These are phyloP conservation scores for Chlorophyllum brunneum DNA, from an alignment of 768 basidiomycete species.

Conservation along the genomic window DNA sequence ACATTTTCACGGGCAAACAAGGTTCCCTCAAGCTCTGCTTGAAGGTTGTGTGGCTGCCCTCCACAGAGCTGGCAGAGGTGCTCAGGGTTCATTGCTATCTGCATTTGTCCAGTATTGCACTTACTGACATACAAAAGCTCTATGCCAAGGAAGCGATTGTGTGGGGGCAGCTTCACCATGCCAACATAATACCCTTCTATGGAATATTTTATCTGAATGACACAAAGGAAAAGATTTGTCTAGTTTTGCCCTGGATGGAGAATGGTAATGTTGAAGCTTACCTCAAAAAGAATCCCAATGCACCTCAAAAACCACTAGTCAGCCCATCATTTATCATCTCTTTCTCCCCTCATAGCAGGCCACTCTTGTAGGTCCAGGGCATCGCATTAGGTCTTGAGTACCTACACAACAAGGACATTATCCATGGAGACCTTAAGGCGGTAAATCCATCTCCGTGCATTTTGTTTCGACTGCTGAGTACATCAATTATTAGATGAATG, in stretches of 20 bases:
- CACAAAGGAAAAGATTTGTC: background rate
- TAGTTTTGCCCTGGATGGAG: conserved; percentile 15
- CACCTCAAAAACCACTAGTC: background rate
- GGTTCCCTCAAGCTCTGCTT: conserved; percentile 17
- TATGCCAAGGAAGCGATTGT: conserved; percentile 7
- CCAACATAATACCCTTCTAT: conserved; percentile 8
- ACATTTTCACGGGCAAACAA: conserved; percentile 22
- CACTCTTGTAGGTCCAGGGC: conserved; percentile 8
- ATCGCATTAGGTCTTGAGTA: conserved; percentile 10
- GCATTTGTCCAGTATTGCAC: conserved; percentile 13
- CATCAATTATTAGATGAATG: conserved; percentile 10
- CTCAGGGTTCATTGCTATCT: conserved; percentile 17
- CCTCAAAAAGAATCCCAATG: background rate
- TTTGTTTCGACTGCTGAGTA: background rate
- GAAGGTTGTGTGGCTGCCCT: conserved; percentile 22
- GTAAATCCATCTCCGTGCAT: background rate
- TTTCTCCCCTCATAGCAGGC: conserved; percentile 22
- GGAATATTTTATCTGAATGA: conserved; percentile 10
- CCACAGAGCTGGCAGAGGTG: conserved; percentile 7
- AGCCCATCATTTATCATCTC: background rate
- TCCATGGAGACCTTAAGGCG: conserved; percentile 17
- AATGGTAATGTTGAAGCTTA: conserved; percentile 11
- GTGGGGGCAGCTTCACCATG: conserved; percentile 3
- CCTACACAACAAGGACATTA: conserved; percentile 12
- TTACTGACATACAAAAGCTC: conserved; percentile 14